These are phyloP conservation scores for Serpula lacrymans DNA, from an alignment of 768 basidiomycete species.

Conservation along the genomic window DNA sequence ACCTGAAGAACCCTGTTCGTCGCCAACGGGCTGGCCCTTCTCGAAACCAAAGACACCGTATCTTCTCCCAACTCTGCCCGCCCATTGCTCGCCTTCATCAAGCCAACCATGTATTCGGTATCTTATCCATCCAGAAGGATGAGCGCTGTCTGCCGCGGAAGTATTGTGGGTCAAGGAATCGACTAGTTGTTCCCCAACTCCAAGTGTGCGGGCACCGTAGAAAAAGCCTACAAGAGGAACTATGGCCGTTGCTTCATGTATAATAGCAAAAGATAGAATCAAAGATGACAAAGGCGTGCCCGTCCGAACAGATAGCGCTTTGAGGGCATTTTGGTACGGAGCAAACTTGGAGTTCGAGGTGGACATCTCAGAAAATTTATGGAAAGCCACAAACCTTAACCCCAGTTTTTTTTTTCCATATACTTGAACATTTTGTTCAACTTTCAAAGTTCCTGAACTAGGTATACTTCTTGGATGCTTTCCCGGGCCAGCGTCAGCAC, in stretches of 20 bases:
- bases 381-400: too few species aligned
- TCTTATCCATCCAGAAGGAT: slow-evolving; percentile 37
- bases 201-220: slow-evolving; percentile 61
- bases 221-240: slow-evolving; percentile 74
- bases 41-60: slow-evolving; percentile 83
- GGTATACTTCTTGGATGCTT: slow-evolving; percentile 15
- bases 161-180: slow-evolving; percentile 28
- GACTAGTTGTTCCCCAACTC: slow-evolving; percentile 67
- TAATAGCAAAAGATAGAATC: slow-evolving; percentile 68
- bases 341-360: slow-evolving; percentile 30
- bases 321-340: slow-evolving; percentile 53
- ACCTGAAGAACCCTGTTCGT: slow-evolving; percentile 4
- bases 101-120: slow-evolving; percentile 55
- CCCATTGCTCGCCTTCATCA: slow-evolving; percentile 74
- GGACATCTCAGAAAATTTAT: slow-evolving; percentile 18
- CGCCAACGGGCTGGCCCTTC: slow-evolving; percentile 34
- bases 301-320: slow-evolving; percentile 61
- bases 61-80: slow-evolving; percentile 63
- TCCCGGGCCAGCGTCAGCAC: slow-evolving; percentile 6
- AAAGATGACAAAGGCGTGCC: slow-evolving; percentile 77
- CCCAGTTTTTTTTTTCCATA: too few species aligned
- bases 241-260: slow-evolving; percentile 85
- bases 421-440: too few species aligned
- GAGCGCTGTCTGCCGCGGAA: slow-evolving; percentile 12
- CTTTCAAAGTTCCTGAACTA: too few species aligned